A percentile compares a stretch with the other conserved stretches of the same genome.
Conservation (phyloP, 257 asterid species). For the Pogostemon cablin region DNA sequence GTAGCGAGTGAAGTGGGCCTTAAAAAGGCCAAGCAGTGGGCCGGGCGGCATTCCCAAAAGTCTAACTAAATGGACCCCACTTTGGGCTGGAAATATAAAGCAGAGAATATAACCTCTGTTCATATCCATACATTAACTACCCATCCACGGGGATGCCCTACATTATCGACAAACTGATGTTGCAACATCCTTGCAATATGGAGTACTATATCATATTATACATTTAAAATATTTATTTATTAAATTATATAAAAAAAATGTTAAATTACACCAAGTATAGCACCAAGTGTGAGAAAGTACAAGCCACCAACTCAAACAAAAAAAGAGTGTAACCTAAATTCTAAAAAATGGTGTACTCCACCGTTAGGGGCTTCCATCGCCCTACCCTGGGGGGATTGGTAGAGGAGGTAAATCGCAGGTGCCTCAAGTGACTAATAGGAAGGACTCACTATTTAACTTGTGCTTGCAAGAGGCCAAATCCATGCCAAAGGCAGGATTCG, state of each 20-base stretch:
- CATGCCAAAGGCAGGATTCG: too few species aligned
- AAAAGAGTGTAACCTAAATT: slow-evolving; percentile 6
- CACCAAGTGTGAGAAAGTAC: not conserved
- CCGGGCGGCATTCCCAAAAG: slow-evolving; percentile 31
- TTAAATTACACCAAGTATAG: not conserved
- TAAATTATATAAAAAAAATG: too few species aligned
- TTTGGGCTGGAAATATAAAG: slow-evolving; percentile 38
- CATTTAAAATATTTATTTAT: too few species aligned
- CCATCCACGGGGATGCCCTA: slow-evolving; percentile 30
- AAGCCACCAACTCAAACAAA: not conserved
- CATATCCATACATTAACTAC: slow-evolving; percentile 20
- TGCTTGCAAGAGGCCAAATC: too few species aligned
- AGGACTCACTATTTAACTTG: too few species aligned
- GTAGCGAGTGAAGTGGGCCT: slow-evolving; percentile 30
- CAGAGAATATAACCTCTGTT: slow-evolving; percentile 29
- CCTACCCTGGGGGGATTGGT: too few species aligned
- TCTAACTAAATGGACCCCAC: slow-evolving; percentile 31
- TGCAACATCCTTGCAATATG: too few species aligned
- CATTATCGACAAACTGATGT: slow-evolving; percentile 27
- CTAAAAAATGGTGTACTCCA: too few species aligned
- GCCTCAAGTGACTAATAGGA: too few species aligned
- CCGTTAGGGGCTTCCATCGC: too few species aligned
- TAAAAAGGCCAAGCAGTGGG: slow-evolving; percentile 18
- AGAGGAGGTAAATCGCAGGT: too few species aligned
- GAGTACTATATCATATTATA: too few species aligned